Evolutionary conservation across 2,329 filamentous ascomycete species (phyloP).

Genomic region (Chrysoporthe puriensis): DNA sequence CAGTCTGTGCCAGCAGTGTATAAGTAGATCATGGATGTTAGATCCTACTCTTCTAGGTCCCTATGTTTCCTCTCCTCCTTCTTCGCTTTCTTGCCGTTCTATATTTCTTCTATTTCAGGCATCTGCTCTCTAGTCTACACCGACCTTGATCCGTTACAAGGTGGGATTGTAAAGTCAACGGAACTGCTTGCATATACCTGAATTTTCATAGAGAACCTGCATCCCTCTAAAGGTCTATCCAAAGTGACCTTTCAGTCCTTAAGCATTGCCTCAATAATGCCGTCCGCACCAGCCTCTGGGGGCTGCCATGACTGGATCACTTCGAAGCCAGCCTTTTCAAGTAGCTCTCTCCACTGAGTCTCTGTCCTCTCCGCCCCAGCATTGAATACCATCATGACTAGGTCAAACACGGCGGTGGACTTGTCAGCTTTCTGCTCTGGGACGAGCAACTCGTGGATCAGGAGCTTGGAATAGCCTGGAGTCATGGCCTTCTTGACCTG

Average conservation of each 20-base stretch:
- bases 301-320: constrained; percentile 34
- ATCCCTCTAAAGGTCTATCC: neutral
- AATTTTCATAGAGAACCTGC: too few relatives aligned
- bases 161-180: too few relatives aligned
- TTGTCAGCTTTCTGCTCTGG: constrained; percentile 32
- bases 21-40: too few relatives aligned
- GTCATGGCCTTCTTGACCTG: constrained; percentile 37
- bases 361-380: constrained; percentile 35
- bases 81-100: too few relatives aligned
- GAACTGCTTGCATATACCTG: too few relatives aligned
- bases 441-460: constrained; percentile 40
- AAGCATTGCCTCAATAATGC: constrained; percentile 21
- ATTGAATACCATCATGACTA: constrained; percentile 39
- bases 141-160: too few relatives aligned
- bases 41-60: too few relatives aligned
- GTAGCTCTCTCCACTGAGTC: constrained; percentile 34
- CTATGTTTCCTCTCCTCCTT: too few relatives aligned
- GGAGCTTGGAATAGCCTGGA: constrained; percentile 39
- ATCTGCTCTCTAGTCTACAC: too few relatives aligned
- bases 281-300: constrained; percentile 32
- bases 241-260: neutral
- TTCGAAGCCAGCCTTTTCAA: constrained; percentile 31
- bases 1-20: too few relatives aligned
- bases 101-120: too few relatives aligned
- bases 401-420: constrained; percentile 35